Evolutionary conservation across 73 alveolate genomes (phyloP).

Genomic region (Stentor roeselii): DNA sequence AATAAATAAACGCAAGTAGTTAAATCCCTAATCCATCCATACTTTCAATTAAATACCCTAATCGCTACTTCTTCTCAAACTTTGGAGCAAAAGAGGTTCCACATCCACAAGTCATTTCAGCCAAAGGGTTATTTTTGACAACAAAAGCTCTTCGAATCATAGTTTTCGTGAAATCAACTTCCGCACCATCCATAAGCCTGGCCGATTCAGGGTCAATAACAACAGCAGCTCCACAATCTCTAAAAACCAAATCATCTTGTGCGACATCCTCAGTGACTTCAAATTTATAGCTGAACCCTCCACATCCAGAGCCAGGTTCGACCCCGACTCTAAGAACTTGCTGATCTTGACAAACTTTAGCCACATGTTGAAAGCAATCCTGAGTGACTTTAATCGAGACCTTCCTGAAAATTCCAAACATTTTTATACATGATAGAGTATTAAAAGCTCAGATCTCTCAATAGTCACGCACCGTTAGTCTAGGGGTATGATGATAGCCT

Average conservation of each 20-base stretch:
- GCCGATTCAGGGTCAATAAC: constrained; percentile 35
- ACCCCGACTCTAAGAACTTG: not conserved
- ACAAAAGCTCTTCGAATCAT: constrained; percentile 42
- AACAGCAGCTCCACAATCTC: constrained; percentile 36
- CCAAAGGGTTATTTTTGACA: constrained; percentile 43
- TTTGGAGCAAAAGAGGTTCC: constrained; percentile 48
- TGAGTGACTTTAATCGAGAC: not conserved
- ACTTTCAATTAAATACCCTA: not conserved
- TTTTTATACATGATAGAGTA: too few species aligned
- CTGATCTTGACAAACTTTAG: not conserved
- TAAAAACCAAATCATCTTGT: constrained; percentile 9
- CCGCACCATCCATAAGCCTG: constrained; percentile 31
- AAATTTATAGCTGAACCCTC: constrained; percentile 18
- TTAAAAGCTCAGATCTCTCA: too few species aligned
- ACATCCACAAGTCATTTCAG: constrained; percentile 52
- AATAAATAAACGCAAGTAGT: too few species aligned
- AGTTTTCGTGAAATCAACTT: constrained; percentile 38
- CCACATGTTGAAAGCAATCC: not conserved
- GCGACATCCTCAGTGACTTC: not conserved
- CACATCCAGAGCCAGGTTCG: constrained; percentile 13
- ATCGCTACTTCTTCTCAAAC: not conserved
- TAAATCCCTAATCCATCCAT: too few species aligned
- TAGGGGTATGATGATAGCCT: too few species aligned
- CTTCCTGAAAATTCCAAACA: not conserved
- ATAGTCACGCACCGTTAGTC: too few species aligned